phyloP scores from a whole-genome alignment of 1,139 yeast genomes.

The Saccharomyces hybrid region DNA sequence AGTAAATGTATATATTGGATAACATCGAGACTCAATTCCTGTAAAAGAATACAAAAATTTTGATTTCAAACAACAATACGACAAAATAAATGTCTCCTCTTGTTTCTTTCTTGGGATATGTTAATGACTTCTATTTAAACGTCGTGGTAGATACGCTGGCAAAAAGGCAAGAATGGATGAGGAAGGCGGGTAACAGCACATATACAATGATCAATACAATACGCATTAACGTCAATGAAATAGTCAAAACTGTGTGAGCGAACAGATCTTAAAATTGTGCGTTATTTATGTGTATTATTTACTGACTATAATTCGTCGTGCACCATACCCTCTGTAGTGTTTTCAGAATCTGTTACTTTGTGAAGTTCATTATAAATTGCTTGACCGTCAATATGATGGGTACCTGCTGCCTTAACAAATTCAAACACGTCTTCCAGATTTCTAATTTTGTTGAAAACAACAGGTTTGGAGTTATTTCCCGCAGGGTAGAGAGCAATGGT shows the following conservation, averaged over 20 bases:
- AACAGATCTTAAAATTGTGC: background rate
- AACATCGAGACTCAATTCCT: background rate
- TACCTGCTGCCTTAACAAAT: slow-evolving; percentile 62
- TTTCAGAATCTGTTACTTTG: background rate
- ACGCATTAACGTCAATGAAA: background rate
- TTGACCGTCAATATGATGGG: slow-evolving; percentile 48
- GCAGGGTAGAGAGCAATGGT: slow-evolving; percentile 89
- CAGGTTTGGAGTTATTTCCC: slow-evolving; percentile 63
- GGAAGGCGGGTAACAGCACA: background rate
- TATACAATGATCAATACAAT: background rate
- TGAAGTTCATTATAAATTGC: slow-evolving; percentile 31
- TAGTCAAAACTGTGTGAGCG: background rate
- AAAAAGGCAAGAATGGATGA: background rate
- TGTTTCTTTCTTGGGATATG: background rate
- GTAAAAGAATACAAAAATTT: background rate
- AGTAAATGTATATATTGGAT: slow-evolving; percentile 6
- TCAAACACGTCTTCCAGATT: slow-evolving; percentile 60
- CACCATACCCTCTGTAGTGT: background rate
- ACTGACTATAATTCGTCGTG: background rate
- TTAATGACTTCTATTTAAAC: background rate
- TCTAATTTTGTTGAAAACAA: slow-evolving; percentile 64
- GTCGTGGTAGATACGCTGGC: background rate
- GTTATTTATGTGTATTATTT: background rate
- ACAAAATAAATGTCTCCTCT: background rate
- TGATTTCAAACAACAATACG: background rate